These are phyloP conservation scores for Iberis amara DNA, from an alignment of 441 rosid species.

Conservation along the genomic window DNA sequence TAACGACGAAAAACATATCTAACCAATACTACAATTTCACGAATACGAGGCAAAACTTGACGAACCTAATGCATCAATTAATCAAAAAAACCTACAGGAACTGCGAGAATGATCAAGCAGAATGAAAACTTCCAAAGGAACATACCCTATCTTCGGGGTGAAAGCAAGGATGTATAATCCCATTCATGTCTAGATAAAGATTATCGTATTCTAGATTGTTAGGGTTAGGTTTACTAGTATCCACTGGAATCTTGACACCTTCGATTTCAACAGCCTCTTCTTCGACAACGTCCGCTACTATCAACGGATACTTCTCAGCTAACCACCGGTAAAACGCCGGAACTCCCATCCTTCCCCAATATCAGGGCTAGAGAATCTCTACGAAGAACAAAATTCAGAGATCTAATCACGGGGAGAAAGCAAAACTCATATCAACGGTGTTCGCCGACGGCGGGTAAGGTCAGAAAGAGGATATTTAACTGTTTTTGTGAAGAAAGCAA, in stretches of 20 bases:
- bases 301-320: conserved; percentile 78
- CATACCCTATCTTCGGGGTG: conserved; percentile 86
- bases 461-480: conserved; percentile 5
- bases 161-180: conserved; percentile 88
- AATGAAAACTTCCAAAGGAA: not conserved
- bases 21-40: no score
- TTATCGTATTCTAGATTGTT: conserved; percentile 73
- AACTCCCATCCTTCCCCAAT: conserved; percentile 54
- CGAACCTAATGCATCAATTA: not conserved
- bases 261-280: conserved; percentile 74
- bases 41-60: no score
- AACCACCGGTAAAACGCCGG: conserved; percentile 88
- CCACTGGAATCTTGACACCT: conserved; percentile 68
- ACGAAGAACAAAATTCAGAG: not conserved
- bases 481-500: not conserved
- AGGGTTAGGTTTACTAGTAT: conserved; percentile 72
- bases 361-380: not conserved
- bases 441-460: conserved; percentile 35
- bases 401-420: conserved; percentile 14
- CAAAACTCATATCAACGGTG: conserved; percentile 14
- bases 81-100: not conserved
- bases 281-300: conserved; percentile 63
- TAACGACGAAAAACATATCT: no score
- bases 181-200: conserved; percentile 89
- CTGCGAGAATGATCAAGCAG: not conserved